Evolutionary conservation across 169 alveolate species (phyloP).

Genomic region (Plasmodium inui): DNA sequence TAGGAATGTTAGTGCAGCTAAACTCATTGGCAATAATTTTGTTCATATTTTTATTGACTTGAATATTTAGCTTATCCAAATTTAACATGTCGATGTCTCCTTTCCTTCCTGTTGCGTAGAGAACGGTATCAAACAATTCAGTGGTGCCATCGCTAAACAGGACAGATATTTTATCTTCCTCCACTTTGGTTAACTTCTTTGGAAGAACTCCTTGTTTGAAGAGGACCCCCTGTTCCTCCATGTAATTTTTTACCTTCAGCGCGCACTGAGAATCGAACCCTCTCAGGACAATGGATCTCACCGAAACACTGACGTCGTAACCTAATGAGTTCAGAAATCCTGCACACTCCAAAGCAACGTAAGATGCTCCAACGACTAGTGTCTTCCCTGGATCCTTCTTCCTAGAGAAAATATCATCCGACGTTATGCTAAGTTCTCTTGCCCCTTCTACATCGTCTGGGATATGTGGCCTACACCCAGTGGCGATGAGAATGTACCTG

Average conservation of each 20-base stretch:
- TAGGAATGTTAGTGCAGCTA: slow-evolving; percentile 91
- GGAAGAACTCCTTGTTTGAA: slow-evolving; percentile 92
- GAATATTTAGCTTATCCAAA: slow-evolving; percentile 62
- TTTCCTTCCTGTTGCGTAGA: slow-evolving; percentile 97
- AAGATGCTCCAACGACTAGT: slow-evolving; percentile 97
- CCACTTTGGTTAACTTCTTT: slow-evolving; percentile 87
- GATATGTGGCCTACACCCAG: slow-evolving; percentile 96
- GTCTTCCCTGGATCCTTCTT: slow-evolving; percentile 94
- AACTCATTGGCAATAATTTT: slow-evolving; percentile 91
- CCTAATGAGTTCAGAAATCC: slow-evolving; percentile 96
- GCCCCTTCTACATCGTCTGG: slow-evolving; percentile 94
- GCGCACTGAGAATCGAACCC: slow-evolving; percentile 97
- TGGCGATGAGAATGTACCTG: slow-evolving; percentile 92
- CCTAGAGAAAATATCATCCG: slow-evolving; percentile 96
- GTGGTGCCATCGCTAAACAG: slow-evolving; percentile 82
- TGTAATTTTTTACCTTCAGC: slow-evolving; percentile 85
- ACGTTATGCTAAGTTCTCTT: slow-evolving; percentile 93
- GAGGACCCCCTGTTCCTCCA: slow-evolving; percentile 93
- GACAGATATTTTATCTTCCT: slow-evolving; percentile 81
- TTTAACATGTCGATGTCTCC: slow-evolving; percentile 91
- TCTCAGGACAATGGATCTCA: slow-evolving; percentile 94
- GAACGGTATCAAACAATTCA: slow-evolving; percentile 94
- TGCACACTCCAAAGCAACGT: slow-evolving; percentile 98
- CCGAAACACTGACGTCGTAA: slow-evolving; percentile 91
- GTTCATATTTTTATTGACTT: slow-evolving; percentile 78